Base-by-base conservation (phyloP, 345 rosid species). In the Trapa bicornis region DNA sequence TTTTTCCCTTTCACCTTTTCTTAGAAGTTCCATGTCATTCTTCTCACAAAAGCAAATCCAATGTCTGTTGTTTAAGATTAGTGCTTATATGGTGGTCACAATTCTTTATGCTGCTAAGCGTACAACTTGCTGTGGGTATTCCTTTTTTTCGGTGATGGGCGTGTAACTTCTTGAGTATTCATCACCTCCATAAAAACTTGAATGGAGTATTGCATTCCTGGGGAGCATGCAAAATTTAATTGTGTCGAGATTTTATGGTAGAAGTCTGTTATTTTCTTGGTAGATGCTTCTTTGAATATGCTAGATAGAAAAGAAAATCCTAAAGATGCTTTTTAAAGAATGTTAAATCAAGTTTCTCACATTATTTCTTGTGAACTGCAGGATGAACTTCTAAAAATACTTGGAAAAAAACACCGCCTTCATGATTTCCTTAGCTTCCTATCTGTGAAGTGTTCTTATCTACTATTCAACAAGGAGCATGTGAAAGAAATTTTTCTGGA, bases 301-400 rank as follows among this genome's bases (percentile, higher is more conserved):
- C 10, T 7, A 29, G 62, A 57, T 3, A 57, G 15, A 4, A 58
- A 35, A n/a, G n/a, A 54, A 52, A 35, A n/a, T 54, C 10, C 0
- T 54, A 2, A 4, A 54, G 35, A 54, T 11, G 0, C 22, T 22
- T 22, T n/a, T 17, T 52, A 22, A 22, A 22, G 4, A 45, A 45
- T 45, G 2, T 54, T 22, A 54, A 54, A n/a, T 22, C 60, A n/a
- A 3, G 29, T 65, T 6, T 65, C 16, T 65, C 29, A n/a, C 43
- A 65, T 11, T 65, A n/a, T 17, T n/a, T 42, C 33, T 43, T 65
- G 29, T 66, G 35, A 47, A 68, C 76, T 77, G 82, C 96, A 94
- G 99, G 95, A 84, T 74, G 96, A 89, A 69, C 80, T 94, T 87
- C 96, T 87, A 71, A 87, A 77, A 73, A 86, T 94, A 74, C 96